Evolutionary conservation across 106 monocot genomes (phyloP).

Genomic region (Apostasia shenzhenica): DNA sequence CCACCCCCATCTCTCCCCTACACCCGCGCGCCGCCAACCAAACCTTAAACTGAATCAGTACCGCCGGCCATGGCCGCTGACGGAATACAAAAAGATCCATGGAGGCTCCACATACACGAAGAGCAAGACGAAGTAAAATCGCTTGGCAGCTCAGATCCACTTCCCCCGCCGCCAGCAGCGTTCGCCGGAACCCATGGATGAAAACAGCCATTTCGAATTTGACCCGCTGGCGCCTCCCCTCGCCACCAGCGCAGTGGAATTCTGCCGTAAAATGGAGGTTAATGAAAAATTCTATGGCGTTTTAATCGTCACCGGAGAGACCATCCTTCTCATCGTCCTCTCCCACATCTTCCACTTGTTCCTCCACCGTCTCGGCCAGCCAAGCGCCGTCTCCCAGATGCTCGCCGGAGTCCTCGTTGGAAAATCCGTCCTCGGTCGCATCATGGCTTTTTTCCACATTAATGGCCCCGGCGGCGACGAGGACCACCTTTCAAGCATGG

Average conservation of each 20-base stretch:
- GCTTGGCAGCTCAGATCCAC: not conserved
- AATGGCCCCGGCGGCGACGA: not conserved
- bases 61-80: too few species aligned
- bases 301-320: not conserved
- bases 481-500: not conserved
- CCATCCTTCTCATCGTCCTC: conserved; percentile 11
- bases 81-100: too few species aligned
- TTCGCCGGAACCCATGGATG: not conserved
- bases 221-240: too few species aligned
- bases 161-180: not conserved
- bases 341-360: conserved; percentile 15
- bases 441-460: not conserved
- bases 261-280: not conserved
- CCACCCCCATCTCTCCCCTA: too few species aligned
- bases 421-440: conserved; percentile 16
- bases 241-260: not conserved
- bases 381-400: conserved; percentile 18
- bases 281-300: not conserved
- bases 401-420: conserved; percentile 45
- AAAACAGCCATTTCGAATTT: too few species aligned
- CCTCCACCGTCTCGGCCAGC: conserved; percentile 24
- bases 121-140: too few species aligned
- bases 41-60: too few species aligned
- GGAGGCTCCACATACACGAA: too few species aligned
- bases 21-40: too few species aligned